A percentile compares a stretch with the other conserved stretches of the same genome.
These are phyloP conservation scores for Aspergillus alliaceus DNA, from an alignment of 2,329 filamentous ascomycete species.

Conservation along the genomic window DNA sequence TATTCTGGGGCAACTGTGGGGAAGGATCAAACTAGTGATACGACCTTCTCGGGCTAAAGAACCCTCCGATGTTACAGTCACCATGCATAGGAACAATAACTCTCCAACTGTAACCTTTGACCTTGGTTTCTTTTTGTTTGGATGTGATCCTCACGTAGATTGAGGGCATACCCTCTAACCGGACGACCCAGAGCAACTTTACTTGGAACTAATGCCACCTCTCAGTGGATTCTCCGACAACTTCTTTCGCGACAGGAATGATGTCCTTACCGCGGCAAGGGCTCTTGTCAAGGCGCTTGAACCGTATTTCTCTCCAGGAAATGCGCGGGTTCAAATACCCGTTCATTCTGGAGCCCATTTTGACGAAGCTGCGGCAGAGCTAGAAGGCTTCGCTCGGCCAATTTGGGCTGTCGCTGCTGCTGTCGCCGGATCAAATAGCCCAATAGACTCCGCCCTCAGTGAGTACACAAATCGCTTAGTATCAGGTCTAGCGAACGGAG, in stretches of 20 bases:
- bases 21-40: not conserved
- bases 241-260: slow-evolving; percentile 34
- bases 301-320: slow-evolving; percentile 33
- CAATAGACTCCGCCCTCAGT: slow-evolving; percentile 16
- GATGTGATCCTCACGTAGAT: too few species aligned
- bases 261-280: slow-evolving; percentile 36
- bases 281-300: slow-evolving; percentile 29
- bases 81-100: too few species aligned
- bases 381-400: slow-evolving; percentile 46
- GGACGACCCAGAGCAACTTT: too few species aligned
- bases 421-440: accelerated
- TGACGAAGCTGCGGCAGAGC: slow-evolving; percentile 47
- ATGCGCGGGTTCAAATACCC: slow-evolving; percentile 40
- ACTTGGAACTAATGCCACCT: slow-evolving; percentile 11
- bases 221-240: slow-evolving; percentile 45
- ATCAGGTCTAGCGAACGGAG: not conserved
- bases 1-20: not conserved
- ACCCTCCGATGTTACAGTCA: not conserved
- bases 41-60: not conserved
- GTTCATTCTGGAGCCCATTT: slow-evolving; percentile 44
- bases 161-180: too few species aligned
- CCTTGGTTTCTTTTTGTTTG: too few species aligned
- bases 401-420: slow-evolving; percentile 18
- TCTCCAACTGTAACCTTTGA: too few species aligned
- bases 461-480: not conserved